Percentiles rank a stretch among this genome's conserved stretches.
phyloP scores from a whole-genome alignment of 2,329 filamentous ascomycete species.

The Magnaporthiopsis poae region DNA sequence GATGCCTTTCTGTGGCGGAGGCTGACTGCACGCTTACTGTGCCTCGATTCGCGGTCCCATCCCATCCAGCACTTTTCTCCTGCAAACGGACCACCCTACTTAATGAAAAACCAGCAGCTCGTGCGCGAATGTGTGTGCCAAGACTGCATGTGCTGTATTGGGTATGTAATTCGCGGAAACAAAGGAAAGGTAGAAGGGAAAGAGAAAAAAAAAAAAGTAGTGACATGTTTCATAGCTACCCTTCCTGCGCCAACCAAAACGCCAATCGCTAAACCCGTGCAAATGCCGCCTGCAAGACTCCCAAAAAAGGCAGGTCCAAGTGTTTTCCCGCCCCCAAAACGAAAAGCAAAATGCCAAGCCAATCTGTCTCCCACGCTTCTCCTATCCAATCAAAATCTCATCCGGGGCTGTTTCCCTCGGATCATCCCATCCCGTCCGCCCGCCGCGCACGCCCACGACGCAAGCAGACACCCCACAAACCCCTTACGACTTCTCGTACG shows the following conservation, averaged over 20 bases:
- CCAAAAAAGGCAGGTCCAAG: not conserved
- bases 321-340: not conserved
- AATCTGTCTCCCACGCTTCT: not conserved
- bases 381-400: not conserved
- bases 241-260: not conserved
- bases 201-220: not conserved
- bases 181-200: not conserved
- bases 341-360: not conserved
- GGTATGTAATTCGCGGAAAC: not conserved
- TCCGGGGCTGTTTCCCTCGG: not conserved
- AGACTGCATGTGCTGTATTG: not conserved
- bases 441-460: not conserved
- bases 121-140: not conserved
- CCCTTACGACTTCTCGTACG: not conserved
- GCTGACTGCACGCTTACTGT: not conserved
- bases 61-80: no score
- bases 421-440: not conserved
- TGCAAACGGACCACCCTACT: no score
- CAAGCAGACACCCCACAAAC: not conserved
- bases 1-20: not conserved
- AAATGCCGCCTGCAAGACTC: not conserved
- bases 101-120: no score
- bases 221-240: not conserved
- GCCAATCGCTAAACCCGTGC: not conserved
- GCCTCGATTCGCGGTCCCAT: not conserved